phyloP scores from a whole-genome alignment of 73 alveolate species.

The Paramecium sexaurelia region DNA sequence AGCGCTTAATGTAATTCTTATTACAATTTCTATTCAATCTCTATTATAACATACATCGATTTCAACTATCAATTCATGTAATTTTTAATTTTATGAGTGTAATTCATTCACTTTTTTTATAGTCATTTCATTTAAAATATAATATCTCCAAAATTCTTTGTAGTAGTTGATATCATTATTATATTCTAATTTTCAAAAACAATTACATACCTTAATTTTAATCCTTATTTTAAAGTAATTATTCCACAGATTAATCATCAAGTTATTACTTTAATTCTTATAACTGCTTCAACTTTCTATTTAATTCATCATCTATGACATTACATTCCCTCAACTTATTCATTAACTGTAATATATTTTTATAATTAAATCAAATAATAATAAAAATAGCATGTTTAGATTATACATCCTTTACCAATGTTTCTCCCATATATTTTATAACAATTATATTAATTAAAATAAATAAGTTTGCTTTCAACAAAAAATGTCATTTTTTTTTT shows the following conservation, averaged over 20 bases:
- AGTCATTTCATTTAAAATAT: constrained; percentile 66
- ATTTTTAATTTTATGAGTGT: constrained; percentile 2
- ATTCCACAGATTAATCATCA: constrained; percentile 10
- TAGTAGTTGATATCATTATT: constrained; percentile 57
- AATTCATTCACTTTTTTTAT: constrained; percentile 64
- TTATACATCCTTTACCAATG: not conserved
- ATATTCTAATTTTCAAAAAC: constrained; percentile 38
- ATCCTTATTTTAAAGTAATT: not conserved
- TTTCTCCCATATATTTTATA: not conserved
- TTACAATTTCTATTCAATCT: constrained; percentile 30
- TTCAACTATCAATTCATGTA: constrained; percentile 33
- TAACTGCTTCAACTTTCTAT: not conserved
- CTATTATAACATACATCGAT: constrained; percentile 37
- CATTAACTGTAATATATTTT: constrained; percentile 22
- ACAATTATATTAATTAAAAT: not conserved
- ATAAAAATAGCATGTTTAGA: not conserved
- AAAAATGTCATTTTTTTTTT: too few relatives aligned
- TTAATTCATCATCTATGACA: constrained; percentile 30
- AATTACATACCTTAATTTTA: constrained; percentile 16
- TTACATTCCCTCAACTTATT: constrained; percentile 35
- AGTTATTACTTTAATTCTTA: not conserved
- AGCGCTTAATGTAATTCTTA: constrained; percentile 46
- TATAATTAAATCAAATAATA: not conserved
- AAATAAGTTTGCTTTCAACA: too few relatives aligned
- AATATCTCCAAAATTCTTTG: constrained; percentile 67